Conservation (phyloP, 371 early-diverging fungal species). For the Entomophthora muscae region DNA sequence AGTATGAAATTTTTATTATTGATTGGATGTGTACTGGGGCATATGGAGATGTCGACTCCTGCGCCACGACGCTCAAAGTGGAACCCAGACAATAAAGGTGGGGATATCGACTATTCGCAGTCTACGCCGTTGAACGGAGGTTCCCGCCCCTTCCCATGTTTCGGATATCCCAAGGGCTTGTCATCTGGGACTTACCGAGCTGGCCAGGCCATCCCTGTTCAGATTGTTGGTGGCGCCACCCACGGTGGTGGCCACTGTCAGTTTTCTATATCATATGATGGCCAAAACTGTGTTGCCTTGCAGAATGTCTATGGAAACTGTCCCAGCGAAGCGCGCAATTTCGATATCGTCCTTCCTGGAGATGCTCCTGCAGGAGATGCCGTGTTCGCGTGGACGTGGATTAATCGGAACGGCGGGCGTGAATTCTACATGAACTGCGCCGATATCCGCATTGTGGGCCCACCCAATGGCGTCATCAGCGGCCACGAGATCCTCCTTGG, state of each 20-base stretch:
- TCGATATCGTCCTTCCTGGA: no score
- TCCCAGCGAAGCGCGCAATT: no score
- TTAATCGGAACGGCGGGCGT: not conserved
- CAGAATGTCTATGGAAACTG: not conserved
- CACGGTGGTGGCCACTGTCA: constrained; percentile 9
- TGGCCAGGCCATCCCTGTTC: not conserved
- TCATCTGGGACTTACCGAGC: not conserved
- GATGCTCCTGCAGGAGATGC: constrained; percentile 17
- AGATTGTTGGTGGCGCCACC: not conserved
- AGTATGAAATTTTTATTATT: no score
- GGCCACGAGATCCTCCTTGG: constrained; percentile 31
- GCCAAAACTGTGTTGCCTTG: not conserved
- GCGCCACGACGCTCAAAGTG: not conserved
- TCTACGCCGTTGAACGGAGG: no score
- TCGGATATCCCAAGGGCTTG: constrained; percentile 6
- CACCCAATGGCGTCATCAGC: constrained; percentile 16
- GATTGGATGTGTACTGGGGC: not conserved
- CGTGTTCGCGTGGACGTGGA: constrained; percentile 9
- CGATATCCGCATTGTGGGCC: constrained; percentile 7
- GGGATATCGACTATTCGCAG: no score
- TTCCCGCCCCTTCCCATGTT: constrained; percentile 8
- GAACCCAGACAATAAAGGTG: no score
- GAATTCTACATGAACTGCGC: no score
- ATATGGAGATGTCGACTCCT: not conserved
- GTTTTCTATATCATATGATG: constrained; percentile 3